These are phyloP conservation scores for Scutellaria minor DNA, from an alignment of 257 asterid species.

Conservation along the genomic window DNA sequence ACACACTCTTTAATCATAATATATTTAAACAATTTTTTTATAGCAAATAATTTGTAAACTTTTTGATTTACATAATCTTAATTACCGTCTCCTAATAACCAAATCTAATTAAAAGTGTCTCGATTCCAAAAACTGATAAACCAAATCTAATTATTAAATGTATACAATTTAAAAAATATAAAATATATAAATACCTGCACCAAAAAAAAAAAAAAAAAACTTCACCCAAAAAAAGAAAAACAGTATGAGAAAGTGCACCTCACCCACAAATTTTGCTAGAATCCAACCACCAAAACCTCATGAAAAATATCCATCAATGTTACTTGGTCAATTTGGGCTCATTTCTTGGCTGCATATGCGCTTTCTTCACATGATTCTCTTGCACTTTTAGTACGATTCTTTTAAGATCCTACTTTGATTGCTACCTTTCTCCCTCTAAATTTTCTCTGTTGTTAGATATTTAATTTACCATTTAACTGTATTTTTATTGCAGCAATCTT, in stretches of 20 bases:
- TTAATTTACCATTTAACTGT: background rate
- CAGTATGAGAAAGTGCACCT: background rate
- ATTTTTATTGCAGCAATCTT: constrained; percentile 7
- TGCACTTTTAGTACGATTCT: constrained; percentile 41
- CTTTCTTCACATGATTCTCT: constrained; percentile 49
- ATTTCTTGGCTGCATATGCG: constrained; percentile 40
- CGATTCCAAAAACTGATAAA: too few relatives aligned
- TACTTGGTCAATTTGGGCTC: constrained; percentile 40
- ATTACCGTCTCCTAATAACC: too few relatives aligned
- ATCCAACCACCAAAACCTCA: constrained; percentile 22
- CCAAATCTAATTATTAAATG: too few relatives aligned
- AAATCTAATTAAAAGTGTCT: too few relatives aligned
- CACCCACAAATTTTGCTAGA: constrained; percentile 26
- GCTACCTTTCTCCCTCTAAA: constrained; percentile 5
- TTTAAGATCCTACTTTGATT: constrained; percentile 31
- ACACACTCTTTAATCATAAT: too few relatives aligned
- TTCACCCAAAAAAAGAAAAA: background rate
- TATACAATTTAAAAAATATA: too few relatives aligned
- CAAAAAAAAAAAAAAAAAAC: background rate
- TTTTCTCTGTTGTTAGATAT: background rate
- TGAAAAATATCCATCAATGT: constrained; percentile 29
- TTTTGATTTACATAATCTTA: too few relatives aligned
- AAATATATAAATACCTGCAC: too few relatives aligned
- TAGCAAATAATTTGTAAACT: too few relatives aligned
- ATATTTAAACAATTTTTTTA: too few relatives aligned